These are phyloP conservation scores for Phascolomyces articulosus DNA, from an alignment of 371 early-diverging fungal species.

Conservation along the genomic window DNA sequence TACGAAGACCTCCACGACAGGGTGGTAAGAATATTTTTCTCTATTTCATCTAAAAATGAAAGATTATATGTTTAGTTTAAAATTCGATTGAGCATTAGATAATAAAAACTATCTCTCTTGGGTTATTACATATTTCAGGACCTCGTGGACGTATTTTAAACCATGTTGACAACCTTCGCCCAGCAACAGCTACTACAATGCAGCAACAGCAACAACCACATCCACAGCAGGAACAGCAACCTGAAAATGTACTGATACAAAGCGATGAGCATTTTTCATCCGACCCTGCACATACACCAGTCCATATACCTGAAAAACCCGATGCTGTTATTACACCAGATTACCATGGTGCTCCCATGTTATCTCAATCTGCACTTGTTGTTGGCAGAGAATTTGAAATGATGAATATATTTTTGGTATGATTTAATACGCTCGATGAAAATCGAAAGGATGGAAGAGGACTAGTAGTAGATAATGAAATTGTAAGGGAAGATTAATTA, in stretches of 20 bases:
- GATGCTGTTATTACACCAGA: conserved; percentile 39
- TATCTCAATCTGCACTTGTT: conserved; percentile 66
- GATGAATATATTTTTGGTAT: conserved; percentile 75
- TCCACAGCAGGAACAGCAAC: conserved; percentile 1
- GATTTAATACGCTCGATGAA: not conserved
- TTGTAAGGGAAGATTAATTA: too few relatives aligned
- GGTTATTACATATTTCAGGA: conserved; percentile 13
- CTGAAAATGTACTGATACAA: not conserved
- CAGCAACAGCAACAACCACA: not conserved
- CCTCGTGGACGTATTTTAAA: conserved; percentile 42
- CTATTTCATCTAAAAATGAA: not conserved
- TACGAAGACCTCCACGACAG: conserved; percentile 16
- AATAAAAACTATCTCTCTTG: too few relatives aligned
- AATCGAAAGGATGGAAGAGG: too few relatives aligned
- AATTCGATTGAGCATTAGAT: too few relatives aligned
- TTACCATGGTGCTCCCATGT: conserved; percentile 43
- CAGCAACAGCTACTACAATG: not conserved
- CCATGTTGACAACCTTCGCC: conserved; percentile 29
- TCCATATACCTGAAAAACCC: conserved; percentile 34
- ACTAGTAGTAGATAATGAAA: too few relatives aligned
- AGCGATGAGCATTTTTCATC: conserved; percentile 15
- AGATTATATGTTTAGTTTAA: too few relatives aligned
- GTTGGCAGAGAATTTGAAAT: conserved; percentile 83
- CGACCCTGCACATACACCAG: conserved; percentile 28
- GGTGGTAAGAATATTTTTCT: conserved; percentile 9